A percentile compares a stretch with the other conserved stretches of the same genome.
These are phyloP conservation scores for Phytophthora crassamura DNA, from an alignment of 352 stramenopile species.

Conservation along the genomic window DNA sequence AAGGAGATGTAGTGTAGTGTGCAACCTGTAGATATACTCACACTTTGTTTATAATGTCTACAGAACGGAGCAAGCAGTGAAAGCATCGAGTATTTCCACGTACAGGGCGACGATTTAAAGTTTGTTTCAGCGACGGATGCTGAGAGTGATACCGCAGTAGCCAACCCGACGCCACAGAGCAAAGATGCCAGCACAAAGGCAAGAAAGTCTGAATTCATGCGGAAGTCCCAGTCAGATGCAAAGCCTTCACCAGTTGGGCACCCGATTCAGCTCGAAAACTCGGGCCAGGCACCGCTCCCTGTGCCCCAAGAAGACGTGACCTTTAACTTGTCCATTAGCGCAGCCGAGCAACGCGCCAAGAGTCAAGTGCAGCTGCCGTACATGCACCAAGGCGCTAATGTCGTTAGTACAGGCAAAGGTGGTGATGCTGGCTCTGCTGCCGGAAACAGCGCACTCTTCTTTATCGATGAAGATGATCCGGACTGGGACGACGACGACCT, in stretches of 20 bases:
- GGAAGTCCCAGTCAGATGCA: conserved; percentile 8
- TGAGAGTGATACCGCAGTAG: not conserved
- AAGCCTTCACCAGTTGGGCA: not conserved
- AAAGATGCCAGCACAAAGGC: conserved; percentile 4
- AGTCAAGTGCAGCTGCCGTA: conserved; percentile 74
- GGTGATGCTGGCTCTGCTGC: conserved; percentile 1
- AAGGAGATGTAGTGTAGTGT: too few species aligned
- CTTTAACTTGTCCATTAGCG: conserved; percentile 77
- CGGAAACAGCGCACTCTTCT: conserved; percentile 56
- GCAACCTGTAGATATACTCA: too few species aligned
- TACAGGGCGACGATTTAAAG: conserved; percentile 25
- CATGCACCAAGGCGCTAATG: conserved; percentile 54
- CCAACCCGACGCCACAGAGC: not conserved
- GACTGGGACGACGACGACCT: conserved; percentile 76
- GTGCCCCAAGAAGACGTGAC: conserved; percentile 66
- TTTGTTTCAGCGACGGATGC: conserved; percentile 31
- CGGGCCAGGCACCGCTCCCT: conserved; percentile 40
- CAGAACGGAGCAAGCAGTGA: conserved; percentile 75
- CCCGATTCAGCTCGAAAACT: not conserved
- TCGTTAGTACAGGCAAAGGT: conserved; percentile 3
- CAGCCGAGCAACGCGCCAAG: conserved; percentile 62
- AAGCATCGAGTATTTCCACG: conserved; percentile 71
- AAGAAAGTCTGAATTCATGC: conserved; percentile 12
- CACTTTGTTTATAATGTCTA: not conserved
- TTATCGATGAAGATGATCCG: conserved; percentile 83